Percentiles rank a stretch among this genome's conserved stretches.
Conservation (phyloP, 352 stramenopile genomes). For the Aphanomyces invadans region DNA sequence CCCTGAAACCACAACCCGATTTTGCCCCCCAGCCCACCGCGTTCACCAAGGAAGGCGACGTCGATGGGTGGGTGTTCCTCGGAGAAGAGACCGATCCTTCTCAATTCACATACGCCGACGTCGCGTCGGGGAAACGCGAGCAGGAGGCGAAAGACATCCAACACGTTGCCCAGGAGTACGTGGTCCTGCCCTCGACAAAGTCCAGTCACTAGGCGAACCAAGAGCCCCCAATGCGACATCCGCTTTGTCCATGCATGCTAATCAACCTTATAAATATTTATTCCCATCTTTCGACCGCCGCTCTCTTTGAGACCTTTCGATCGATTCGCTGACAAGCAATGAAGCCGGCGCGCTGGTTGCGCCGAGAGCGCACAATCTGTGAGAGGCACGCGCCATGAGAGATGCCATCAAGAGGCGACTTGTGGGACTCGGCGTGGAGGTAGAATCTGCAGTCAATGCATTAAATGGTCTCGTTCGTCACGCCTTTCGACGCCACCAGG, state of each 20-base stretch:
- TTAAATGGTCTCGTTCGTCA: too few species aligned
- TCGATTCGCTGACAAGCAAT: too few species aligned
- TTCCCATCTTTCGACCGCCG: too few species aligned
- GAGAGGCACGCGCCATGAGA: too few species aligned
- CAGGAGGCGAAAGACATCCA: neutral
- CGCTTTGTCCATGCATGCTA: too few species aligned
- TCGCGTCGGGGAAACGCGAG: slow-evolving; percentile 30
- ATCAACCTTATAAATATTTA: neutral
- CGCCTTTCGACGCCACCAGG: too few species aligned
- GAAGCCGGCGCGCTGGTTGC: too few species aligned
- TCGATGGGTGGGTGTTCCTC: slow-evolving; percentile 45
- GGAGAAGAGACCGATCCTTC: slow-evolving; percentile 31
- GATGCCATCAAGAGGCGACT: too few species aligned
- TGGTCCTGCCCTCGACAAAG: neutral
- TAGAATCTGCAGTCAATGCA: neutral
- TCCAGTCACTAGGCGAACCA: neutral
- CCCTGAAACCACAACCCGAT: neutral
- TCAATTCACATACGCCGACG: slow-evolving; percentile 39
- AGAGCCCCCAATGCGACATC: too few species aligned
- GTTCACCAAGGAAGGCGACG: slow-evolving; percentile 35
- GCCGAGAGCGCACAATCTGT: too few species aligned
- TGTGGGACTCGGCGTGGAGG: too few species aligned
- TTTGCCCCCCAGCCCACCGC: slow-evolving; percentile 13
- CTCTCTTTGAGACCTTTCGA: too few species aligned
- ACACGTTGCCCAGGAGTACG: slow-evolving; percentile 10